These are phyloP conservation scores for Neostapfia colusana DNA, from an alignment of 176 grass and related monocot species.

Conservation along the genomic window DNA sequence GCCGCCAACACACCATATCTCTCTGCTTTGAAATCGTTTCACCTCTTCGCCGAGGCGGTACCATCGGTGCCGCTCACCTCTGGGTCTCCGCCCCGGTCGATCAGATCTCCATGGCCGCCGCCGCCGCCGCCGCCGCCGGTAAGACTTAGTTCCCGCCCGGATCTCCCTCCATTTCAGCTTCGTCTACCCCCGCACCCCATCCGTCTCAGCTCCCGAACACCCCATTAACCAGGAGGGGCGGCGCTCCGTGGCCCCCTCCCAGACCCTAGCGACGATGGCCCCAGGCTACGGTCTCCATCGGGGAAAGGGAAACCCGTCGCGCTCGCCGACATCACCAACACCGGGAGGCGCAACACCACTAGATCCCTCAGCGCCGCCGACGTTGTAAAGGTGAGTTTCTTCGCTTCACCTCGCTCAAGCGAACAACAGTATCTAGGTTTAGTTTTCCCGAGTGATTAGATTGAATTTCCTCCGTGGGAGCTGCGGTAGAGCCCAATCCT, in stretches of 20 bases:
- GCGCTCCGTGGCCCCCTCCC: constrained; percentile 15
- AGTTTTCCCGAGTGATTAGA: neutral
- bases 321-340: constrained; percentile 58
- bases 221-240: constrained; percentile 23
- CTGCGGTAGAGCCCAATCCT: neutral
- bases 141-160: neutral
- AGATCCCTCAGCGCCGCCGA: constrained; percentile 36
- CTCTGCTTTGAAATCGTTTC: neutral
- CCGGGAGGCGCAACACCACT: constrained; percentile 28
- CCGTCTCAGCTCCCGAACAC: neutral
- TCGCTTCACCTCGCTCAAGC: neutral
- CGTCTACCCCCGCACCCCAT: neutral
- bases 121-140: constrained; percentile 40
- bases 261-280: constrained; percentile 5
- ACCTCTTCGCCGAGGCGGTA: neutral
- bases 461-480: neutral
- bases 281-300: neutral
- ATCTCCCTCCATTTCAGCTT: neutral
- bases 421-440: neutral
- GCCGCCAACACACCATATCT: neutral
- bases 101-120: constrained; percentile 38
- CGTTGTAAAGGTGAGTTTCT: constrained; percentile 40
- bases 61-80: neutral
- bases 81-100: neutral
- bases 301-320: constrained; percentile 37